These are phyloP conservation scores for Globisporangium abappressorium DNA, from an alignment of 352 stramenopile genomes.

Conservation along the genomic window DNA sequence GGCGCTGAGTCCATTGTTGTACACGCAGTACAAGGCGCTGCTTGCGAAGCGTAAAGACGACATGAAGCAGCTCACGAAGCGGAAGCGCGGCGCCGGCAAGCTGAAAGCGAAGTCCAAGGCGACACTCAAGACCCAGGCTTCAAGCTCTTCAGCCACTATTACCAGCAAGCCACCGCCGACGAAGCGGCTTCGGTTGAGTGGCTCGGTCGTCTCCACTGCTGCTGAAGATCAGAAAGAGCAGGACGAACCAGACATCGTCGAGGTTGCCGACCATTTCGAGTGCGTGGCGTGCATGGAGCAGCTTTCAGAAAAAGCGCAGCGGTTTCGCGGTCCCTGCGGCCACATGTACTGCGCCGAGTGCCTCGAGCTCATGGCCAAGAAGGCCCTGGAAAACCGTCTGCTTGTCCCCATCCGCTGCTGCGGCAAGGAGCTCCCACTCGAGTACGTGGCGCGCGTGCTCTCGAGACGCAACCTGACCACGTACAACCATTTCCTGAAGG, in stretches of 20 bases:
- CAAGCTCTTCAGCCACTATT: background rate
- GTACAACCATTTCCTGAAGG: conserved; percentile 58
- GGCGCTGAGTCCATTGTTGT: conserved; percentile 22
- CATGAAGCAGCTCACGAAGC: background rate
- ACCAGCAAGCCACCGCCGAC: background rate
- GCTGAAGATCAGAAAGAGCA: background rate
- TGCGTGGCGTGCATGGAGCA: conserved; percentile 12
- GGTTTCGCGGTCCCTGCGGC: conserved; percentile 29
- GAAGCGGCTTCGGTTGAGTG: background rate
- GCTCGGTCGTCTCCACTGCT: conserved; percentile 15
- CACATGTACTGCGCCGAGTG: conserved; percentile 66
- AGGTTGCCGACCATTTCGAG: background rate
- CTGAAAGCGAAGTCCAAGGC: conserved; percentile 11
- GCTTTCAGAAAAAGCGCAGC: background rate
- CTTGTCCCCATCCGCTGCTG: conserved; percentile 60
- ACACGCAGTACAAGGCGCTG: conserved; percentile 34
- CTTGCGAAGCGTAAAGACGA: conserved; percentile 20
- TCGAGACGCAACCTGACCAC: conserved; percentile 20
- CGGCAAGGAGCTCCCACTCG: conserved; percentile 58
- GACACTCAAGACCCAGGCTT: background rate
- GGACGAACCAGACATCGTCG: background rate
- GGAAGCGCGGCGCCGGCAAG: conserved; percentile 10
- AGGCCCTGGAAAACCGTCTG: conserved; percentile 45
- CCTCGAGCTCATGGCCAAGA: conserved; percentile 46
- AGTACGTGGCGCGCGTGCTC: conserved; percentile 58